These are phyloP conservation scores for Suillus cothurnatus DNA, from an alignment of 768 basidiomycete genomes.

Conservation along the genomic window DNA sequence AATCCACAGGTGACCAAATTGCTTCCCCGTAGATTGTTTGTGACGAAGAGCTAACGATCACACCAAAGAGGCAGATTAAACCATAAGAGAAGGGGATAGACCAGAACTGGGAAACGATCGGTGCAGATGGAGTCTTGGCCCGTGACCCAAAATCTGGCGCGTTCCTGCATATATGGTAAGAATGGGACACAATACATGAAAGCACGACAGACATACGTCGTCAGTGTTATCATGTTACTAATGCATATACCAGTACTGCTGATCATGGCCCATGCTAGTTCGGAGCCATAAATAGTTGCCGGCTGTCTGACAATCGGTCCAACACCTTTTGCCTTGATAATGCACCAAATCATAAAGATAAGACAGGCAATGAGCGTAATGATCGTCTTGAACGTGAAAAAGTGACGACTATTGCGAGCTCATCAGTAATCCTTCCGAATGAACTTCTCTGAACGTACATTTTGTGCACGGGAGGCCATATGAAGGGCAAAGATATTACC, in stretches of 20 bases:
- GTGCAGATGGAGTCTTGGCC: conserved; percentile 51
- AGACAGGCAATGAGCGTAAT: conserved; percentile 64
- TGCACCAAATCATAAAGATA: conserved; percentile 72
- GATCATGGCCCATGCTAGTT: conserved; percentile 71
- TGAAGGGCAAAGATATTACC: conserved; percentile 70
- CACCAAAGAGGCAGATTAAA: conserved; percentile 71
- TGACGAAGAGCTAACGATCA: conserved; percentile 74
- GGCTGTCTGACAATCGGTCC: conserved; percentile 70
- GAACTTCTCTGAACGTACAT: conserved; percentile 44
- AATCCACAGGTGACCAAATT: conserved; percentile 73
- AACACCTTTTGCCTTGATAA: conserved; percentile 71
- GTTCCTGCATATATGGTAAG: conserved; percentile 41
- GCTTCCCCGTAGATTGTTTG: conserved; percentile 69
- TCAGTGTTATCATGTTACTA: conserved; percentile 71
- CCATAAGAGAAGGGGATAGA: conserved; percentile 71
- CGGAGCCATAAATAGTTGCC: conserved; percentile 56
- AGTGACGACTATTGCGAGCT: conserved; percentile 49
- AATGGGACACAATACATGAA: neutral
- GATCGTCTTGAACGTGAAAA: conserved; percentile 75
- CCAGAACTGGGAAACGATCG: conserved; percentile 60
- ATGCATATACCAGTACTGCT: conserved; percentile 68
- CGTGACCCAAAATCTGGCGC: conserved; percentile 68
- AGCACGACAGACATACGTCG: conserved; percentile 45
- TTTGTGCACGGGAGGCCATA: conserved; percentile 78
- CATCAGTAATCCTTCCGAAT: conserved; percentile 6